A percentile compares a stretch with the other conserved stretches of the same genome.
phyloP scores from a whole-genome alignment of 805 yeast genomes.

The Kockiozyma suomiensis region DNA sequence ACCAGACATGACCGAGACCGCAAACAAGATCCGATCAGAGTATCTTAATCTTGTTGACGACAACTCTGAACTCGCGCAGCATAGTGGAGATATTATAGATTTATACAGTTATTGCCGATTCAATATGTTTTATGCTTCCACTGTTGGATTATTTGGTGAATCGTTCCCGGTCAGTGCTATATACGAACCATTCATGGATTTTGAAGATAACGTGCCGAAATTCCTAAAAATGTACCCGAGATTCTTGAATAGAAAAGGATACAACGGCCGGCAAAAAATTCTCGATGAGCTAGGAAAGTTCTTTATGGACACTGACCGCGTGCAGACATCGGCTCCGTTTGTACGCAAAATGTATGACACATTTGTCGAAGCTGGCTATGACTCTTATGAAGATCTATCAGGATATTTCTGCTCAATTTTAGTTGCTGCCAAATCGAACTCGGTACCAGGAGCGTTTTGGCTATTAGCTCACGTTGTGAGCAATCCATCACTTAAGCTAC shows the following conservation, averaged over 20 bases:
- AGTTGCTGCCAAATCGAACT: constrained; percentile 21
- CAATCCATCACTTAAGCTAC: not conserved
- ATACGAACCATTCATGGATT: constrained; percentile 8
- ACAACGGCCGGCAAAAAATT: constrained; percentile 15
- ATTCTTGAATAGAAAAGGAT: constrained; percentile 10
- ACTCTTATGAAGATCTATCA: constrained; percentile 5
- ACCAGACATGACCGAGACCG: not conserved
- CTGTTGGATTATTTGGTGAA: constrained; percentile 22
- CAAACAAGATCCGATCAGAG: not conserved
- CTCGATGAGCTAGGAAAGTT: constrained; percentile 16
- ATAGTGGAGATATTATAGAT: not conserved
- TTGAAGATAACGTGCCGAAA: constrained; percentile 19
- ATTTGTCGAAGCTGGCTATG: not conserved
- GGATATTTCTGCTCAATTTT: constrained; percentile 20
- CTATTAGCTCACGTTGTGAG: constrained; percentile 6
- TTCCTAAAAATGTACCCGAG: constrained; percentile 15
- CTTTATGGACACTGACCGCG: constrained; percentile 1
- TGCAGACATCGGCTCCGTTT: constrained; percentile 5
- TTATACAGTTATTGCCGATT: constrained; percentile 1
- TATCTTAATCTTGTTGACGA: not conserved
- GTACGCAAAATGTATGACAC: not conserved
- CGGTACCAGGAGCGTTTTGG: constrained; percentile 27
- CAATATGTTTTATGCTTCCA: constrained; percentile 10
- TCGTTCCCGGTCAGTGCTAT: constrained; percentile 18
- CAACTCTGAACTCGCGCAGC: not conserved